These are phyloP conservation scores for Penicillium italicum DNA, from an alignment of 2,329 filamentous ascomycete genomes.

Conservation along the genomic window DNA sequence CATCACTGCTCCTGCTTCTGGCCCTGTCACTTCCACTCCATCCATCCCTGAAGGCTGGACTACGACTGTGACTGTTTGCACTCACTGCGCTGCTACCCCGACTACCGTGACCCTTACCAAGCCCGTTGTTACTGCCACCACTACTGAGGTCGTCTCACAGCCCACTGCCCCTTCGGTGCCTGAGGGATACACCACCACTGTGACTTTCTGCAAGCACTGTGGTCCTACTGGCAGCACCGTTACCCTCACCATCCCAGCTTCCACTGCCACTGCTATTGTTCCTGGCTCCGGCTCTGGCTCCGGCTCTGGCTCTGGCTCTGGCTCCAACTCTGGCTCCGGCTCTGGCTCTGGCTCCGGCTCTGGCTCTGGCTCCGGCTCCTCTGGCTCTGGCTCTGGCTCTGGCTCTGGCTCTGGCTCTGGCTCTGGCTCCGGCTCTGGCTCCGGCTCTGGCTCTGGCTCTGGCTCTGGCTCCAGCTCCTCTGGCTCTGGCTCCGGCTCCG, in stretches of 20 bases:
- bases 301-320: too few species aligned
- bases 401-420: background rate
- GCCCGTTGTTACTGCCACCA: constrained; percentile 21
- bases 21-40: constrained; percentile 17
- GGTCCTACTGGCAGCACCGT: constrained; percentile 19
- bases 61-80: constrained; percentile 42
- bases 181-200: constrained; percentile 16
- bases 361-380: background rate
- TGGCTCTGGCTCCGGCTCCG: background rate
- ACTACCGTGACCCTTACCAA: constrained; percentile 39
- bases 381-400: background rate
- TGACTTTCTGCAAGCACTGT: constrained; percentile 20
- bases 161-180: constrained; percentile 8
- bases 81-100: constrained; percentile 36
- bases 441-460: background rate
- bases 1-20: constrained; percentile 9
- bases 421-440: background rate
- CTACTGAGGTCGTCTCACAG: constrained; percentile 7
- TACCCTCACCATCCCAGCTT: constrained; percentile 21
- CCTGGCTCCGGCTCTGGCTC: background rate
- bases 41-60: constrained; percentile 39
- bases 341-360: background rate
- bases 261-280: background rate
- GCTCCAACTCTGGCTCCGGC: background rate
- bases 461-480: background rate